A percentile compares a stretch with the other conserved stretches of the same genome.
Conservation (phyloP, 78 protist genomes). For the Tieghemostelium lacteum region DNA sequence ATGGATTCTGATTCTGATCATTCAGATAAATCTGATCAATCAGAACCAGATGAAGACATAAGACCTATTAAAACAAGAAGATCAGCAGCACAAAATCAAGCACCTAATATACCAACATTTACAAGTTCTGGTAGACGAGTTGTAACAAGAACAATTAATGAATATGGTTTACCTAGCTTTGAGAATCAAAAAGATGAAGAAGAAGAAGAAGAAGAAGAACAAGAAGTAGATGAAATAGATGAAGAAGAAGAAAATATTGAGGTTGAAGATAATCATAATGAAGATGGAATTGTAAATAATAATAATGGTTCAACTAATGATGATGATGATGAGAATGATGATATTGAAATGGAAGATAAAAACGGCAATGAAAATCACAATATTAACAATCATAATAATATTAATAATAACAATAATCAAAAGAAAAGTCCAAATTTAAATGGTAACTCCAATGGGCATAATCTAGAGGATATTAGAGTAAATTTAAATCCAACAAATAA, state of each 20-base stretch:
- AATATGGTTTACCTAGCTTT: slow-evolving; percentile 43
- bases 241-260: slow-evolving; percentile 21
- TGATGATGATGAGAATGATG: not conserved
- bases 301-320: no score
- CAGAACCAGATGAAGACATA: not conserved
- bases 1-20: not conserved
- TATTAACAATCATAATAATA: no score
- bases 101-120: not conserved
- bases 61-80: not conserved
- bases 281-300: not conserved
- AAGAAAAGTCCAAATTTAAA: no score
- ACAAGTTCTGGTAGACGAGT: slow-evolving; percentile 60
- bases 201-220: no score
- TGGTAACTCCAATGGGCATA: not conserved
- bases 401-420: no score
- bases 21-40: slow-evolving; percentile 3
- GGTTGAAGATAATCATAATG: not conserved
- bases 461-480: not conserved
- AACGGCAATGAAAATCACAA: no score
- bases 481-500: not conserved
- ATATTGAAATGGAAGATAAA: no score
- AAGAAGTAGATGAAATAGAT: no score
- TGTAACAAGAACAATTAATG: not conserved
- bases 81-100: not conserved
- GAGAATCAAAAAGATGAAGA: no score